Evolutionary conservation across 192 early-diverging fungal genomes (phyloP), one percentile per base, ranked within the genome.

Genomic region (Linnemannia elongata): DNA sequence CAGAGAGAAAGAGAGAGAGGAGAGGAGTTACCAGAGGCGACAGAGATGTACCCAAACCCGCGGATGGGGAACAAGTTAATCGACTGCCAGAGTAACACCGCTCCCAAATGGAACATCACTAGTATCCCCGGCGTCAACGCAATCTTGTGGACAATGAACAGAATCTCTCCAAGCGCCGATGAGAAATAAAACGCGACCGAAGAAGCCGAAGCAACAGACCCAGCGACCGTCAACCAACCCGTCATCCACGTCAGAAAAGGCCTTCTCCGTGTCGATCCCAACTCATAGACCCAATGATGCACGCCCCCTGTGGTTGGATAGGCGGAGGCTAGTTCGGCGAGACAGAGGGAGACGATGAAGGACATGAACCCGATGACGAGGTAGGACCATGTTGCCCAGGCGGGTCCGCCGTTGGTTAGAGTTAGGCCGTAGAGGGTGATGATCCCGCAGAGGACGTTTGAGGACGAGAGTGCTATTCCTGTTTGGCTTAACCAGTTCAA

Each of bases 171-270:
- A 30, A 81, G 79, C 3, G 74, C 60, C 0, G 78, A 80, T 6
- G 84, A 75, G 73, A 86, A 86, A 38, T 74, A 86, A 52, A 86
- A 86, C 45, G 84, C 78, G 30, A 86, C 39, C 36, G 84, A 86
- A 0, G 84, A 70, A 2, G 84, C 74, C 0, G 69, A 75, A 1
- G 84, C 74, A 3, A 86, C 52, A 70, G 60, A 66, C 30, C 60
- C 60, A 10, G 30, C 60, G 13, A 66, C 60, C 3, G 83, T 80
- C 45, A 85, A 68, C 83, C 83, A 85, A 15, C 83, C 83, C 35
- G 77, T 75, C 83, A 85, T 85, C 83, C 83, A 85, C 12, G 83
- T 77, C 44, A 85, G 6, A 42, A 72, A 80, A 0, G 83, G 78
- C 1, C 83, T 69, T 54, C 70, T 54, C 15, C 57, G 57, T 1